These are phyloP conservation scores for Dothistroma pini DNA, from an alignment of 2,329 filamentous ascomycete genomes.

Conservation along the genomic window DNA sequence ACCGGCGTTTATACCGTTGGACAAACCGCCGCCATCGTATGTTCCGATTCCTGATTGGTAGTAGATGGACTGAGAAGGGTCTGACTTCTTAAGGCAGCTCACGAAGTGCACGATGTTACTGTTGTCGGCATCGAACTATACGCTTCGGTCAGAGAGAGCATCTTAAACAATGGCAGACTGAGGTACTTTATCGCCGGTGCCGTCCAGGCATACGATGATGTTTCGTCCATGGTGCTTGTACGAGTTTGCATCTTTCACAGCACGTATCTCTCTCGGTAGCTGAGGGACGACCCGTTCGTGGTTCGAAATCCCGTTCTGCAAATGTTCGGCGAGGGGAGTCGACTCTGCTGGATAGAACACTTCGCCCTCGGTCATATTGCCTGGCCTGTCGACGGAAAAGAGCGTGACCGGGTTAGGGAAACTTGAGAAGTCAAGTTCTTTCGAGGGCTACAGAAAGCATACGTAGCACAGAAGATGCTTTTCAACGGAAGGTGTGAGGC, in stretches of 20 bases:
- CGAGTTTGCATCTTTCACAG: constrained; percentile 26
- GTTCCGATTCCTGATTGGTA: constrained; percentile 49
- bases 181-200: constrained; percentile 40
- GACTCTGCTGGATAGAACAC: background rate
- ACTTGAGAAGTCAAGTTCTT: background rate
- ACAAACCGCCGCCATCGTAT: constrained; percentile 40
- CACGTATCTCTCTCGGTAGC: constrained; percentile 32
- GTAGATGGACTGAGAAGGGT: constrained; percentile 38
- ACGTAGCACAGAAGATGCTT: background rate
- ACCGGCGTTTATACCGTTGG: constrained; percentile 39
- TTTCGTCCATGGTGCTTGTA: constrained; percentile 29
- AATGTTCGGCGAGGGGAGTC: background rate
- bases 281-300: constrained; percentile 7
- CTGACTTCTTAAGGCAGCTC: constrained; percentile 43
- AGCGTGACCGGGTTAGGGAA: background rate
- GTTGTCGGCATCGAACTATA: constrained; percentile 42
- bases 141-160: background rate
- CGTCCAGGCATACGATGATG: constrained; percentile 44
- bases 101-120: constrained; percentile 47
- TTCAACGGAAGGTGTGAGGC: background rate
- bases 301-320: background rate
- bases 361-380: background rate
- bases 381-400: background rate
- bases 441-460: background rate
- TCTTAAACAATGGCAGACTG: background rate